Percentiles rank a stretch among this genome's conserved stretches.
phyloP scores from a whole-genome alignment of 1,284 basidiomycete genomes.

The Fomitiporia mediterranea region DNA sequence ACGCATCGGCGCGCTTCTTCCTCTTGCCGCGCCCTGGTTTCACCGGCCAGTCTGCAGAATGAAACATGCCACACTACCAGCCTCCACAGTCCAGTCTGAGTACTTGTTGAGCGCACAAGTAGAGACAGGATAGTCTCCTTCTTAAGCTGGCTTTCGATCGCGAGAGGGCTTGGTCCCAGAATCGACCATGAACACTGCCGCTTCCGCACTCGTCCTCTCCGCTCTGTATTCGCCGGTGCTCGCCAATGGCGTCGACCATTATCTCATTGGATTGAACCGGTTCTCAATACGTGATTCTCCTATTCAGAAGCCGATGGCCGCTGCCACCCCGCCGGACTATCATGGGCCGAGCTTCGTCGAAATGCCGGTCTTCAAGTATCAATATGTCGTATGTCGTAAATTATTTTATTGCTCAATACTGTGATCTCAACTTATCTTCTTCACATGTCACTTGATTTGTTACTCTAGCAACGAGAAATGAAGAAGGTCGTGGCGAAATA shows the following conservation, averaged over 20 bases:
- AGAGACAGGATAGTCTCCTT: too few species aligned
- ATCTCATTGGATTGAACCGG: slow-evolving; percentile 12
- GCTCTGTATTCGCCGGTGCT: not conserved
- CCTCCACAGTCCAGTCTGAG: too few species aligned
- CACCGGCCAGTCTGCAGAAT: too few species aligned
- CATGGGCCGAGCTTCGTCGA: not conserved
- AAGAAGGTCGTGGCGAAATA: slow-evolving; percentile 36
- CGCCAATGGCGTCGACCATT: not conserved
- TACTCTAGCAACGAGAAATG: slow-evolving; percentile 29
- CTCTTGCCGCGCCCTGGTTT: too few species aligned
- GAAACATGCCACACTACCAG: too few species aligned
- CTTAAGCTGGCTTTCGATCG: not conserved
- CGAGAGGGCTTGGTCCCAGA: not conserved
- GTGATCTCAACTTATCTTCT: not conserved
- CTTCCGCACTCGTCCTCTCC: not conserved
- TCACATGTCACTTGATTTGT: not conserved
- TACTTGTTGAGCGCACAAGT: too few species aligned
- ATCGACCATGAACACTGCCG: not conserved
- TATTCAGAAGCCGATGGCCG: not conserved
- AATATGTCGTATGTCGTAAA: slow-evolving; percentile 12
- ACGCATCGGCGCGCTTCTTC: too few species aligned
- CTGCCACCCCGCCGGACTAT: too few species aligned
- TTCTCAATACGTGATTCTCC: slow-evolving; percentile 12
- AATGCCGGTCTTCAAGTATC: slow-evolving; percentile 16
- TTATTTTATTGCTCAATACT: too few species aligned